Evolutionary conservation across 2,329 filamentous ascomycete genomes (phyloP).

Genomic region (Sarocladium kiliense): DNA sequence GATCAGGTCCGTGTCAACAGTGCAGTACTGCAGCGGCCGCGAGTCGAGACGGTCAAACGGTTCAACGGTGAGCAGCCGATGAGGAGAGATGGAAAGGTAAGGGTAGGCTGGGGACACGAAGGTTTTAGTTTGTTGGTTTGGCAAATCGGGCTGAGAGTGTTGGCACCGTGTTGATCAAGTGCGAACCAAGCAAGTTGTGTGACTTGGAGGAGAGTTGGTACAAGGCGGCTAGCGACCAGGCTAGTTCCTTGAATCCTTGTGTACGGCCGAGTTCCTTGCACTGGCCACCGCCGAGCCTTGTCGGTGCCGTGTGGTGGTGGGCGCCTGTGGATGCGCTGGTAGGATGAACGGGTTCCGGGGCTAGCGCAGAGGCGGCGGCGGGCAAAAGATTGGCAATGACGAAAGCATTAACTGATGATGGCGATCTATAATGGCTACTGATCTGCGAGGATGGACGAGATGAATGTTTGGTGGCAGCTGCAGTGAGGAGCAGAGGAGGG

Average conservation of each 20-base stretch:
- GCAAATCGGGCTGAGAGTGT: background rate
- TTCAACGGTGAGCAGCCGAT: background rate
- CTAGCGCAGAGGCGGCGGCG: background rate
- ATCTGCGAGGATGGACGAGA: background rate
- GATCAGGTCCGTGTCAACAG: background rate
- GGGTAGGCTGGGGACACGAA: background rate
- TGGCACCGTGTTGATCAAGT: background rate
- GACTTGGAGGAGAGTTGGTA: background rate
- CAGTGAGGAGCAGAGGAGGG: background rate
- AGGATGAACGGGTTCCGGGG: background rate
- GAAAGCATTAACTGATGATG: slow-evolving; percentile 5
- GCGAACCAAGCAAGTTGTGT: slow-evolving; percentile 1
- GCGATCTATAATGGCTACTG: background rate
- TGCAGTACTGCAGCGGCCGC: background rate
- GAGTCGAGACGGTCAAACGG: background rate
- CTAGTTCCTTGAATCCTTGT: slow-evolving; percentile 6
- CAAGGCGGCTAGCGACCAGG: slow-evolving; percentile 5
- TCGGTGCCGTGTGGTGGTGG: background rate
- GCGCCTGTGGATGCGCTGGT: background rate
- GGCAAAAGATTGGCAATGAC: background rate
- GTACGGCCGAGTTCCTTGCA: slow-evolving; percentile 7
- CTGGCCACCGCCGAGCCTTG: slow-evolving; percentile 9
- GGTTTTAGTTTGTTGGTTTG: background rate
- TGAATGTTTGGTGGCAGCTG: background rate
- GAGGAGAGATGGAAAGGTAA: background rate